These are phyloP conservation scores for Cyberlindnera bimundalis DNA, from an alignment of 805 yeast species.

Conservation along the genomic window DNA sequence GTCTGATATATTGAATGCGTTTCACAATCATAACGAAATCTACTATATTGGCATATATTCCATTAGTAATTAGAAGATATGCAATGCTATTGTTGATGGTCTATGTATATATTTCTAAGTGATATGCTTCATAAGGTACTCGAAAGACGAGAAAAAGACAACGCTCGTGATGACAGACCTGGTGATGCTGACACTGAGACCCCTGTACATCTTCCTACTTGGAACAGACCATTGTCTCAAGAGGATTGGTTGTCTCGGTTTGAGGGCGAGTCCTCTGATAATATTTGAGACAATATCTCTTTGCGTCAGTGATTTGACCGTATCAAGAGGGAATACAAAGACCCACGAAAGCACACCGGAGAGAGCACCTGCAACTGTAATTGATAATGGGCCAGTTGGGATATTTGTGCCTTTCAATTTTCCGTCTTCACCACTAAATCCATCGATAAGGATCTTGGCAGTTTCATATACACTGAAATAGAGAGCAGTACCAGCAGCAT, in stretches of 20 bases:
- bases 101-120: constrained; percentile 27
- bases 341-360: constrained; percentile 78
- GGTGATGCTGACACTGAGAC: constrained; percentile 69
- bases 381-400: constrained; percentile 38
- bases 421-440: constrained; percentile 26
- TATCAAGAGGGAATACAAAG: constrained; percentile 75
- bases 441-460: constrained; percentile 47
- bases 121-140: constrained; percentile 57
- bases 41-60: too few species aligned
- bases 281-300: constrained; percentile 69
- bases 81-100: not conserved
- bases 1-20: too few species aligned
- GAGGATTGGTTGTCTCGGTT: constrained; percentile 34
- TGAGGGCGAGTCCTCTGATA: constrained; percentile 48
- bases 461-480: constrained; percentile 78
- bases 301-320: constrained; percentile 72
- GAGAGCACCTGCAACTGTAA: constrained; percentile 72
- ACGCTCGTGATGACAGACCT: constrained; percentile 72
- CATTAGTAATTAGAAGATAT: too few species aligned
- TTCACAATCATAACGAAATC: too few species aligned
- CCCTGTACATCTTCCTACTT: constrained; percentile 60
- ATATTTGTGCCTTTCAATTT: constrained; percentile 31
- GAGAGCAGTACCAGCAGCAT: constrained; percentile 65
- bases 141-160: constrained; percentile 72
- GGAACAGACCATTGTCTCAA: constrained; percentile 37